Evolutionary conservation across 1,284 basidiomycete genomes (phyloP).

Genomic region (Moniliophthora roreri): DNA sequence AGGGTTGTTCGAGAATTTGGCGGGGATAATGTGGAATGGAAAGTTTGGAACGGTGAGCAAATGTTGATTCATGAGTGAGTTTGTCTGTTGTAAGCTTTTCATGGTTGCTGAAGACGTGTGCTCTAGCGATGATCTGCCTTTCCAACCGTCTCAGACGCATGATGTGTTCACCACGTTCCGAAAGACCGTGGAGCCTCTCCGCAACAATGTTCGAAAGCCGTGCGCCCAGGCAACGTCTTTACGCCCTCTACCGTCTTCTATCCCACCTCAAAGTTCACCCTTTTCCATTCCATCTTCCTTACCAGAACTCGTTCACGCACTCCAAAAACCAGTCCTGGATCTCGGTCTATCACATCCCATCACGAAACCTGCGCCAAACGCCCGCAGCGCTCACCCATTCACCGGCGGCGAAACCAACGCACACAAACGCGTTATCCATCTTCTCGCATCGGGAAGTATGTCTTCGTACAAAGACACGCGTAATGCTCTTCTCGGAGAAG

Average conservation of each 20-base stretch:
- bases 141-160: slow-evolving; percentile 31
- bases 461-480: slow-evolving; percentile 50
- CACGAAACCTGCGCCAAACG: slow-evolving; percentile 7
- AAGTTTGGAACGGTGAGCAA: slow-evolving; percentile 19
- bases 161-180: slow-evolving; percentile 46
- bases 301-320: slow-evolving; percentile 6
- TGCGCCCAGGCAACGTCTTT: slow-evolving; percentile 5
- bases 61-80: slow-evolving; percentile 19
- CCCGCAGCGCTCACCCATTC: slow-evolving; percentile 39
- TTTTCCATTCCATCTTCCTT: slow-evolving; percentile 13
- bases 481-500: slow-evolving; percentile 50
- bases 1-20: slow-evolving; percentile 10
- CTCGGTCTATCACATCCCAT: not conserved
- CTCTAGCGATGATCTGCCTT: slow-evolving; percentile 30
- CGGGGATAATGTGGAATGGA: slow-evolving; percentile 13
- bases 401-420: slow-evolving; percentile 38
- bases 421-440: slow-evolving; percentile 34
- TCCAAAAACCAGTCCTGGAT: slow-evolving; percentile 11
- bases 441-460: slow-evolving; percentile 27
- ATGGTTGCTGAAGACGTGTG: not conserved
- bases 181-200: slow-evolving; percentile 37
- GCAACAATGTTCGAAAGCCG: slow-evolving; percentile 24
- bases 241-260: slow-evolving; percentile 8
- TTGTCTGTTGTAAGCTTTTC: not conserved
- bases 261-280: slow-evolving; percentile 12